Conservation (phyloP, 2,329 filamentous ascomycete species). For the Calonectria pseudoturangicola region DNA sequence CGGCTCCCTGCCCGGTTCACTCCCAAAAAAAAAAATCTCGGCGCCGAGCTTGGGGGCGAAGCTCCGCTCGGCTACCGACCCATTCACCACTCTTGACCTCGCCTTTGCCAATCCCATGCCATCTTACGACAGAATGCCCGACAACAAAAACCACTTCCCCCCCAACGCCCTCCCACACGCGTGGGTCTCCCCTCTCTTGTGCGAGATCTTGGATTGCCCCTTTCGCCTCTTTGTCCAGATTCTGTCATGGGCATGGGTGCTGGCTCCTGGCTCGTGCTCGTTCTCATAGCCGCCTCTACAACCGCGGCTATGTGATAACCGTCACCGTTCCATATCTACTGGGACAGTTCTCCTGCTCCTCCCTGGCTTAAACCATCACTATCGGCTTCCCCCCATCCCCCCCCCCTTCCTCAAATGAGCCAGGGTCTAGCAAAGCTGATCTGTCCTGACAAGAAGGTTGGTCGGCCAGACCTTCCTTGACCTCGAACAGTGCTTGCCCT, state of each 20-base stretch:
- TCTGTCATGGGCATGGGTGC: constrained; percentile 30
- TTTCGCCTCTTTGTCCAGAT: constrained; percentile 22
- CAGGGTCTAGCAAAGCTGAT: constrained; percentile 13
- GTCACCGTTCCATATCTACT: constrained; percentile 17
- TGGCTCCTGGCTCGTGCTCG: constrained; percentile 27
- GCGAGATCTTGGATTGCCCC: constrained; percentile 40
- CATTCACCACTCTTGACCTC: constrained; percentile 43
- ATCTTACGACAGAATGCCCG: constrained; percentile 46
- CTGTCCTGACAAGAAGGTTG: background rate
- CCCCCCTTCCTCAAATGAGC: background rate
- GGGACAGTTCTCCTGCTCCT: background rate
- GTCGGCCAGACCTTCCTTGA: constrained; percentile 5
- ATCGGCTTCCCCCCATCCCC: background rate
- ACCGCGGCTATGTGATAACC: constrained; percentile 26
- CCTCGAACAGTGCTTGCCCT: background rate
- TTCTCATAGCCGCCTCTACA: constrained; percentile 22
- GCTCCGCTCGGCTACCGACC: constrained; percentile 54
- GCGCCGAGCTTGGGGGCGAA: constrained; percentile 49
- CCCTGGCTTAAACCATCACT: background rate
- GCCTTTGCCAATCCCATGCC: constrained; percentile 38
- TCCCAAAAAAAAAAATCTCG: constrained; percentile 45
- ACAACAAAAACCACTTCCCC: constrained; percentile 52
- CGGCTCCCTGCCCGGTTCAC: constrained; percentile 26
- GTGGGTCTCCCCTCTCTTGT: constrained; percentile 41
- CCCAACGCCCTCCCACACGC: constrained; percentile 46